A percentile compares a stretch with the other conserved stretches of the same genome.
Evolutionary conservation across 495 filamentous ascomycete species (phyloP).

Genomic region (Xylaria venustula): DNA sequence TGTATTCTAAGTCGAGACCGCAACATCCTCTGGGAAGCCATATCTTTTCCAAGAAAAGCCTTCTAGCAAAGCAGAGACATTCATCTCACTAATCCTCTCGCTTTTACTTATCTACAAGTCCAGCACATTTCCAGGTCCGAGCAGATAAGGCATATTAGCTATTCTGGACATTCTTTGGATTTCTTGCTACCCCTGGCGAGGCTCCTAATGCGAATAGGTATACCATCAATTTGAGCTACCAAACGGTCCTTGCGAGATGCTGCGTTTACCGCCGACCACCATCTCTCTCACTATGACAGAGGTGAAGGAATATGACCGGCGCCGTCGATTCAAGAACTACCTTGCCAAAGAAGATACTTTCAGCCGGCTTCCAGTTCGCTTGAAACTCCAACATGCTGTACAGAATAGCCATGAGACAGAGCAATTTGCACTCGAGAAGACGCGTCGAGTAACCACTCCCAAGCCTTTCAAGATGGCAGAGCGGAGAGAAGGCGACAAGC

Average conservation of each 20-base stretch:
- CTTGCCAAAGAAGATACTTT: constrained; percentile 28
- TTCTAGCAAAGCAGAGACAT: not conserved
- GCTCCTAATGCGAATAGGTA: not conserved
- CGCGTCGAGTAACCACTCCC: not conserved
- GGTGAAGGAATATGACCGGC: constrained; percentile 46
- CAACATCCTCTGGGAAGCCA: not conserved
- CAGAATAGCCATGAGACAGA: constrained; percentile 16
- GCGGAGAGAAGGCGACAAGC: constrained; percentile 15
- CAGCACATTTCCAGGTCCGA: not conserved
- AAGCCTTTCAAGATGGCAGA: constrained; percentile 2
- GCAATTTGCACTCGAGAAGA: constrained; percentile 8
- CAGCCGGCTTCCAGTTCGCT: constrained; percentile 18
- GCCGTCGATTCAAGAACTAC: constrained; percentile 38
- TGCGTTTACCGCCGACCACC: constrained; percentile 52
- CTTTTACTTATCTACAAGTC: not conserved
- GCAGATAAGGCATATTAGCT: not conserved
- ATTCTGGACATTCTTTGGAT: not conserved
- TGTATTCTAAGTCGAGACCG: too few relatives aligned
- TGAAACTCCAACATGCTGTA: not conserved
- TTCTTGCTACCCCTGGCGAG: not conserved
- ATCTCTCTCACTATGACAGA: constrained; percentile 55
- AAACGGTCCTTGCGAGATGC: constrained; percentile 41
- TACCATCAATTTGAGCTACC: not conserved
- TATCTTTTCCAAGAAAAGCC: not conserved
- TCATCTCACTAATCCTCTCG: not conserved